Evolutionary conservation across 768 basidiomycete species (phyloP).

Genomic region (Macrocybe gigantea): DNA sequence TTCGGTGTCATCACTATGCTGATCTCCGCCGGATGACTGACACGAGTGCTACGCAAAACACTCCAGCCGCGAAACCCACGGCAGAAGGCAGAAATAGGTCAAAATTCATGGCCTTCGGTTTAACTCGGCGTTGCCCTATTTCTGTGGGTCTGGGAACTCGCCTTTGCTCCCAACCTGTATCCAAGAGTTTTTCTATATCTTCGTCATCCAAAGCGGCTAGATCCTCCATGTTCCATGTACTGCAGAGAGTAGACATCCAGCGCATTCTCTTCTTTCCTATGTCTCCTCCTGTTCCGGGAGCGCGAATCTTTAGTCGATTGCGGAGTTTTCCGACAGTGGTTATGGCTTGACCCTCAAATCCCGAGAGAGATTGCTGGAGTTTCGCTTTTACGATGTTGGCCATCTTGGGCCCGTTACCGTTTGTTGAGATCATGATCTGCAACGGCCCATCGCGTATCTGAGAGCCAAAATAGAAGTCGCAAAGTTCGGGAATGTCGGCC

Average conservation of each 20-base stretch:
- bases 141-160: constrained; percentile 38
- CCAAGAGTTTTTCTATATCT: constrained; percentile 60
- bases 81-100: constrained; percentile 18
- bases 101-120: not conserved
- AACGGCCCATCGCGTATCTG: constrained; percentile 87
- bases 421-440: constrained; percentile 95
- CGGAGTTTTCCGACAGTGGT: constrained; percentile 74
- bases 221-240: constrained; percentile 80
- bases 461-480: constrained; percentile 98
- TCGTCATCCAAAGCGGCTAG: constrained; percentile 64
- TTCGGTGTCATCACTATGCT: too few species aligned
- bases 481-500: constrained; percentile 91
- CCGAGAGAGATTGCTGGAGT: constrained; percentile 66
- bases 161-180: constrained; percentile 81
- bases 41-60: constrained; percentile 20
- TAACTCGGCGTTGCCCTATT: constrained; percentile 16
- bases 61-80: constrained; percentile 39
- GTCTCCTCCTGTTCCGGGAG: constrained; percentile 77
- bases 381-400: constrained; percentile 74
- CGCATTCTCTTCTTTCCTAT: constrained; percentile 79
- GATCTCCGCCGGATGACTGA: not conserved
- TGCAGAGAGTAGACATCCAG: constrained; percentile 89
- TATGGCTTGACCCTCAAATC: constrained; percentile 71
- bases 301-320: constrained; percentile 65
- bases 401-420: constrained; percentile 87